A percentile compares a stretch with the other conserved stretches of the same genome.
Conservation (phyloP, 192 early-diverging fungal genomes). For the Coemansia sp. region DNA sequence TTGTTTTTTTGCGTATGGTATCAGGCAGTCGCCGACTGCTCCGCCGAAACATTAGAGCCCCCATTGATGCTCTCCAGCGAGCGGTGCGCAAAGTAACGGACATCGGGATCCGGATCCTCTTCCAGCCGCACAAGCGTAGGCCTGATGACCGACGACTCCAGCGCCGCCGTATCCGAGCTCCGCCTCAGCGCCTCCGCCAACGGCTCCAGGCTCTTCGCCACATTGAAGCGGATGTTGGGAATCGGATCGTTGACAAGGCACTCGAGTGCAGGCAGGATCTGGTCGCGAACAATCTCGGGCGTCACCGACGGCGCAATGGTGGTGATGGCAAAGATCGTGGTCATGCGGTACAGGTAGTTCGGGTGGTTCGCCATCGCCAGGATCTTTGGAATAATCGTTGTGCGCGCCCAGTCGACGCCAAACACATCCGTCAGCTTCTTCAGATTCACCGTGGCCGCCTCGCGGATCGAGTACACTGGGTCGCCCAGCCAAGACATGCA, state of each 20-base stretch:
- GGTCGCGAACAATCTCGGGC: constrained; percentile 83
- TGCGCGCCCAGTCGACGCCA: constrained; percentile 97
- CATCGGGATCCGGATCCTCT: constrained; percentile 91
- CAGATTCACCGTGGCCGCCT: constrained; percentile 94
- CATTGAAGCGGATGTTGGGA: constrained; percentile 99
- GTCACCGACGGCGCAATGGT: constrained; percentile 86
- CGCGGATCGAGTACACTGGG: constrained; percentile 94
- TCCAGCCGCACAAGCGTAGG: constrained; percentile 81
- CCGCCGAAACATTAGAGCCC: neutral
- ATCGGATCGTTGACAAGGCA: constrained; percentile 89
- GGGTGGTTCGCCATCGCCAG: constrained; percentile 83
- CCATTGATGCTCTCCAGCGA: constrained; percentile 55
- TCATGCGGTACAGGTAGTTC: constrained; percentile 99
- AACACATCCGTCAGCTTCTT: constrained; percentile 96
- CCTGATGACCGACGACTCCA: constrained; percentile 71
- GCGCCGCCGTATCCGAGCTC: constrained; percentile 58
- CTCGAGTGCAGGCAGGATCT: constrained; percentile 85
- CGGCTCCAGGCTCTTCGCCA: constrained; percentile 90
- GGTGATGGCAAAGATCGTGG: constrained; percentile 94
- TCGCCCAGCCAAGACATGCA: constrained; percentile 99
- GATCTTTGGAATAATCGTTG: constrained; percentile 92
- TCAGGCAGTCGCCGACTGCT: neutral
- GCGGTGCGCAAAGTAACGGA: constrained; percentile 86
- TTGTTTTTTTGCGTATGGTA: too few relatives aligned
- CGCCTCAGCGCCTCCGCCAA: constrained; percentile 77